Conservation (phyloP, 2,329 filamentous ascomycete genomes). For the Davidsoniella eucalypti region DNA sequence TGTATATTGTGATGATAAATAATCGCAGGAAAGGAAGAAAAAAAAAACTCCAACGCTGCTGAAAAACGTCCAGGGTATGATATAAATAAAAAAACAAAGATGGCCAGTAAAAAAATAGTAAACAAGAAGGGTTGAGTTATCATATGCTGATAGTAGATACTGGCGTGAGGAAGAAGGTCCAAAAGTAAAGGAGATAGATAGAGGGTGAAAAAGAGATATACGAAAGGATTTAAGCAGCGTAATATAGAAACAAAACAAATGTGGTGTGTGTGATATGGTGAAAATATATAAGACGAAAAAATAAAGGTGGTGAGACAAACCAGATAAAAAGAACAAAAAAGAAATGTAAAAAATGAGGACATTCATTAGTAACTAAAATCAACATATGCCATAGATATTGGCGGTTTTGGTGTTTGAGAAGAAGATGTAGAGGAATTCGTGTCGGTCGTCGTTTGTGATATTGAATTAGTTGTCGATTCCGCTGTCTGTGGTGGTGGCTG, state of each 20-base stretch:
- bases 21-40: background rate
- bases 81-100: background rate
- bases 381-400: conserved; percentile 38
- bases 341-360: conserved; percentile 8
- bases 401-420: conserved; percentile 33
- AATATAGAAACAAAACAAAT: too few species aligned
- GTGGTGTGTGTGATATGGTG: too few species aligned
- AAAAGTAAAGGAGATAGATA: background rate
- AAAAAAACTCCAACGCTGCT: conserved; percentile 1
- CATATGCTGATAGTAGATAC: too few species aligned
- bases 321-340: background rate
- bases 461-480: conserved; percentile 1
- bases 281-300: too few species aligned
- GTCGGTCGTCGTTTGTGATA: conserved; percentile 4
- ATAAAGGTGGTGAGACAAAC: background rate
- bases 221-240: conserved; percentile 1
- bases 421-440: conserved; percentile 18
- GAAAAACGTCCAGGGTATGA: conserved; percentile 10
- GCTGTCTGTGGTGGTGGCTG: conserved; percentile 18
- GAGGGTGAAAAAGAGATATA: background rate
- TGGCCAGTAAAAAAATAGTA: background rate
- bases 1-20: background rate
- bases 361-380: conserved; percentile 42
- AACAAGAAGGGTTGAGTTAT: background rate
- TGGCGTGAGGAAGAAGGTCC: too few species aligned